These are phyloP conservation scores for Hansenula anomala DNA, from an alignment of 1,139 yeast genomes.

Conservation along the genomic window DNA sequence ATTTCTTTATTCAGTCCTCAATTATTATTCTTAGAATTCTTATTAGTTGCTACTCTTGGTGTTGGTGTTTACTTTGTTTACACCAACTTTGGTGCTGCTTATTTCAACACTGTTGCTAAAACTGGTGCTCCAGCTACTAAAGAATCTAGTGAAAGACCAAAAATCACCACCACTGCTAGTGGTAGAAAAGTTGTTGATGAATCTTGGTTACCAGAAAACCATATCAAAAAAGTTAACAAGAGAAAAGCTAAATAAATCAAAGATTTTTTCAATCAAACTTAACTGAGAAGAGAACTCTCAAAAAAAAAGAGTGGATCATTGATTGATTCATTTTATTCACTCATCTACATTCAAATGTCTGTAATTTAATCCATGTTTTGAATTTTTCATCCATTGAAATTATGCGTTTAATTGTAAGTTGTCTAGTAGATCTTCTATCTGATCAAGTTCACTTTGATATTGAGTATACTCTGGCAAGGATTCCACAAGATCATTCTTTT, in stretches of 20 bases:
- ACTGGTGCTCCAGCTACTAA: constrained; percentile 14
- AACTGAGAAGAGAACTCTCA: too few species aligned
- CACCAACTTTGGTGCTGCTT: constrained; percentile 38
- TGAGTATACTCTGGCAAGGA: constrained; percentile 15
- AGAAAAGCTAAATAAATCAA: constrained; percentile 21
- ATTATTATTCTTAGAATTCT: constrained; percentile 55
- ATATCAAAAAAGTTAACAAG: constrained; percentile 31
- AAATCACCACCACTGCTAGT: constrained; percentile 26
- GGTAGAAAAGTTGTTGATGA: constrained; percentile 38
- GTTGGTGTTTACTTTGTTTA: constrained; percentile 46
- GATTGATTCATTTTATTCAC: too few species aligned
- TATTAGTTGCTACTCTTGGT: constrained; percentile 47
- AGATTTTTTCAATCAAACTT: not conserved
- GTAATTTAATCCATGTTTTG: too few species aligned
- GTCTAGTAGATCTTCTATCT: constrained; percentile 40
- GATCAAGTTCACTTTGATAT: constrained; percentile 33
- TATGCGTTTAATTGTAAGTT: constrained; percentile 40
- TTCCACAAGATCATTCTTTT: constrained; percentile 16
- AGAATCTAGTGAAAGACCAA: constrained; percentile 14
- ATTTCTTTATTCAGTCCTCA: constrained; percentile 72
- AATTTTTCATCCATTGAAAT: too few species aligned
- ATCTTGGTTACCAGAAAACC: constrained; percentile 56
- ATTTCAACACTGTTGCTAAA: constrained; percentile 36
- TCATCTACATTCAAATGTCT: too few species aligned
- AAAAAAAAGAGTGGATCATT: too few species aligned